Evolutionary conservation across 2,329 filamentous ascomycete genomes (phyloP).

Genomic region (Bretziella fagacearum): DNA sequence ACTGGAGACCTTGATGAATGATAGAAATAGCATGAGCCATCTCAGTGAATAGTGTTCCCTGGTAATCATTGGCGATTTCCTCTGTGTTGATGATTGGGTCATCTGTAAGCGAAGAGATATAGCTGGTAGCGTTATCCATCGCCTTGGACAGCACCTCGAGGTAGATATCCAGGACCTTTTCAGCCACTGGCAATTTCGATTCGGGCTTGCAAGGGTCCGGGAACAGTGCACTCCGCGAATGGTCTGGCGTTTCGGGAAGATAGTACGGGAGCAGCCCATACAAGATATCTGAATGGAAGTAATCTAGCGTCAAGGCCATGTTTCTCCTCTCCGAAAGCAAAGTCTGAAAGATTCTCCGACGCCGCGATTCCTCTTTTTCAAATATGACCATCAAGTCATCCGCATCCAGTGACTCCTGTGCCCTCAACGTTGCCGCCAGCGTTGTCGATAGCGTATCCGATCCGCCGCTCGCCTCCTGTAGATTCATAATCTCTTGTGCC

Average conservation of each 20-base stretch:
- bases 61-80: conserved; percentile 41
- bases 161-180: conserved; percentile 25
- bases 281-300: conserved; percentile 31
- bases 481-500: conserved; percentile 58
- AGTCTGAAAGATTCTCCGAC: conserved; percentile 48
- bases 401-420: conserved; percentile 31
- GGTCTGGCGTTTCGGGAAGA: background rate
- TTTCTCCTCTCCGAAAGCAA: conserved; percentile 57
- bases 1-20: conserved; percentile 41
- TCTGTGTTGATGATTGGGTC: conserved; percentile 33
- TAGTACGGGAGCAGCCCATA: conserved; percentile 26
- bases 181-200: conserved; percentile 5
- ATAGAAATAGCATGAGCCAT: conserved; percentile 57
- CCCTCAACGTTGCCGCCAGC: conserved; percentile 36
- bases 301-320: conserved; percentile 47
- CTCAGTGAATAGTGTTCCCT: conserved; percentile 48
- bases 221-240: conserved; percentile 14
- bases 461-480: conserved; percentile 56
- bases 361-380: conserved; percentile 43
- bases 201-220: conserved; percentile 15
- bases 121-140: conserved; percentile 32
- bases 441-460: conserved; percentile 41
- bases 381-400: conserved; percentile 42
- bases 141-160: conserved; percentile 30
- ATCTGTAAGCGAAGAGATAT: conserved; percentile 34